phyloP scores from a whole-genome alignment of 2,329 filamentous ascomycete genomes.

The Pyrenochaeta sp. region DNA sequence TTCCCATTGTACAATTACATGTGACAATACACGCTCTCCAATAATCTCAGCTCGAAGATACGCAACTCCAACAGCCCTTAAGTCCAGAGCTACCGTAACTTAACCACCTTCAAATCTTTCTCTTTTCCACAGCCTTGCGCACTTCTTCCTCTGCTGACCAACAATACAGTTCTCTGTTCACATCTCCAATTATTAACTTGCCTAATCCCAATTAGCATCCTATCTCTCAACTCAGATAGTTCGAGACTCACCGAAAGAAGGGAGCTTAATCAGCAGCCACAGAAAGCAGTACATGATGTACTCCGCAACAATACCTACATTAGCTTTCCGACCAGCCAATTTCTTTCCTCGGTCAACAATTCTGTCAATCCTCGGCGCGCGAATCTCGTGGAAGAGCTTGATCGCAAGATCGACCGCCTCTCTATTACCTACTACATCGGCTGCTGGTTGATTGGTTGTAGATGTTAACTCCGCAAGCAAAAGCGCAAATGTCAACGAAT shows the following conservation, averaged over 20 bases:
- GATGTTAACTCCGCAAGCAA: conserved; percentile 35
- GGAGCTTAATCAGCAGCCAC: conserved; percentile 25
- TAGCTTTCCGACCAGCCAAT: conserved; percentile 23
- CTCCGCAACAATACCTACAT: conserved; percentile 26
- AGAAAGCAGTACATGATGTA: conserved; percentile 32
- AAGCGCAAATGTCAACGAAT: conserved; percentile 58
- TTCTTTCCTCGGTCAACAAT: conserved; percentile 32
- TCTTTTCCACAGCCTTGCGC: conserved; percentile 8
- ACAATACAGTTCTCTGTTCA: conserved; percentile 18
- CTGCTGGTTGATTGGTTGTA: conserved; percentile 3
- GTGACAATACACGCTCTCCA: no score
- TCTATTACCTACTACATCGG: not conserved
- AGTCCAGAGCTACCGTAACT: not conserved
- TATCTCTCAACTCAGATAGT: not conserved
- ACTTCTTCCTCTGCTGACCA: conserved; percentile 23
- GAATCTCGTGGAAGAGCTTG: conserved; percentile 28
- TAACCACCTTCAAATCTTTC: not conserved
- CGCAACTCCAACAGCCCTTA: no score
- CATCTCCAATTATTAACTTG: conserved; percentile 20
- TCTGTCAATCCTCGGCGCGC: conserved; percentile 22
- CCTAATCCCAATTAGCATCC: not conserved
- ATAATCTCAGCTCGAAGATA: no score
- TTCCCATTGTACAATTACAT: no score
- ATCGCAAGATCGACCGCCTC: conserved; percentile 13
- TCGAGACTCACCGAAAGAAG: conserved; percentile 24